Conservation (phyloP, 257 asterid genomes). For the Catharanthus roseus region DNA sequence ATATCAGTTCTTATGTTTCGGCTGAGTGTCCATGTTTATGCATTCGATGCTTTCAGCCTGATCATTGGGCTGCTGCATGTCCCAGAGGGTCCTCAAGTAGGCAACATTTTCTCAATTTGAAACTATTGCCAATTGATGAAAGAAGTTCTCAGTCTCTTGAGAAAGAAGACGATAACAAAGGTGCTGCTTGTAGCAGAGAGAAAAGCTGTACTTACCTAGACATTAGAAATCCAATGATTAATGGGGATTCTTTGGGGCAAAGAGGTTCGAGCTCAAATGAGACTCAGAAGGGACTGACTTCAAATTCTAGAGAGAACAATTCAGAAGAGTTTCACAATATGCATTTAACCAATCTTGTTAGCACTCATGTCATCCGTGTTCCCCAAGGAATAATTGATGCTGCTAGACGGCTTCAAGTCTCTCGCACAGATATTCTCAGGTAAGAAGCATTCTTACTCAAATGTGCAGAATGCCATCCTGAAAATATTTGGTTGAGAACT, state of each 20-base stretch:
- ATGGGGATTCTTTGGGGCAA: slow-evolving; percentile 19
- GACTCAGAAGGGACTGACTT: slow-evolving; percentile 20
- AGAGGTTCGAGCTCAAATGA: slow-evolving; percentile 27
- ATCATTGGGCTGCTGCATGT: slow-evolving; percentile 68
- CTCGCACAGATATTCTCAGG: slow-evolving; percentile 74
- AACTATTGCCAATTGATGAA: slow-evolving; percentile 3
- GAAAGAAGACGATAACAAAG: slow-evolving; percentile 12
- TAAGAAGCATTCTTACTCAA: slow-evolving; percentile 16
- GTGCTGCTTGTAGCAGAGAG: neutral
- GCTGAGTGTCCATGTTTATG: slow-evolving; percentile 37
- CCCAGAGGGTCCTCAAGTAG: slow-evolving; percentile 32
- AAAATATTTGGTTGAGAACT: neutral
- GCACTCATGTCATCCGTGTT: slow-evolving; percentile 14
- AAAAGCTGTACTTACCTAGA: slow-evolving; percentile 1
- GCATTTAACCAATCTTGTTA: slow-evolving; percentile 17
- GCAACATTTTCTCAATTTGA: slow-evolving; percentile 9
- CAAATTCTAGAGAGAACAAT: slow-evolving; percentile 18
- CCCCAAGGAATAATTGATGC: slow-evolving; percentile 45
- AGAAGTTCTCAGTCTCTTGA: slow-evolving; percentile 9
- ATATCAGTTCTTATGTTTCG: slow-evolving; percentile 30
- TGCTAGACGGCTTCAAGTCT: slow-evolving; percentile 58
- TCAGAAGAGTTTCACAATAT: slow-evolving; percentile 6
- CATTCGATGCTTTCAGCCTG: slow-evolving; percentile 55
- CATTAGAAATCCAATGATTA: slow-evolving; percentile 13
- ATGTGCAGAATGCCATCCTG: neutral